These are phyloP conservation scores for Penicillium macrosclerotiorum DNA, from an alignment of 495 filamentous ascomycete genomes.

Conservation along the genomic window DNA sequence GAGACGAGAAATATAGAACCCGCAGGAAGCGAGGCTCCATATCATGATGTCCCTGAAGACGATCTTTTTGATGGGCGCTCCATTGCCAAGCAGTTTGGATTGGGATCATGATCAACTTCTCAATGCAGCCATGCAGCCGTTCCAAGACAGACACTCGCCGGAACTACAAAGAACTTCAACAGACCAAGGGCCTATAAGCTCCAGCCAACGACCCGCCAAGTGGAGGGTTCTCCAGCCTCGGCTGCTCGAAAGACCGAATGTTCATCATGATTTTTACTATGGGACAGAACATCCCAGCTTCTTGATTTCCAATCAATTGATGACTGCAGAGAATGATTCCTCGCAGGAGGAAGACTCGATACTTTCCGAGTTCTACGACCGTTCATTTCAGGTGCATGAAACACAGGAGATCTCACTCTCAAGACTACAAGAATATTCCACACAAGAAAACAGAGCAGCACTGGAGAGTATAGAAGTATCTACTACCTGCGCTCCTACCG, in stretches of 20 bases:
- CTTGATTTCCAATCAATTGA: slow-evolving; percentile 45
- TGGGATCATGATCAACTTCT: slow-evolving; percentile 57
- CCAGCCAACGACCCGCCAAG: too few species aligned
- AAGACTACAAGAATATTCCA: slow-evolving; percentile 17
- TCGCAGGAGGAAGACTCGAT: slow-evolving; percentile 33
- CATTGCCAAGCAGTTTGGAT: slow-evolving; percentile 48
- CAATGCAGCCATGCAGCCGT: slow-evolving; percentile 44
- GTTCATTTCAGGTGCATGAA: slow-evolving; percentile 67
- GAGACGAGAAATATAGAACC: too few species aligned
- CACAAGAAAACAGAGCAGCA: slow-evolving; percentile 25
- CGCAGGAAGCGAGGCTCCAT: not conserved
- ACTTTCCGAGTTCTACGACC: slow-evolving; percentile 67
- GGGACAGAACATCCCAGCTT: slow-evolving; percentile 41
- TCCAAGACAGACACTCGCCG: slow-evolving; percentile 31
- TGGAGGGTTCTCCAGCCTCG: slow-evolving; percentile 38
- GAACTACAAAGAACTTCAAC: too few species aligned
- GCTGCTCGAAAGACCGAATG: slow-evolving; percentile 2
- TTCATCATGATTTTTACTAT: slow-evolving; percentile 10
- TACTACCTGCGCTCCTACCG: slow-evolving; percentile 10
- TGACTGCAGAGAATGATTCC: slow-evolving; percentile 14
- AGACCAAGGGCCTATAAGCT: too few species aligned
- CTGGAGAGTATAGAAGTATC: slow-evolving; percentile 24
- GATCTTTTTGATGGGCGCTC: slow-evolving; percentile 64
- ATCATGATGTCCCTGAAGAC: slow-evolving; percentile 44
- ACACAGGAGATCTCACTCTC: slow-evolving; percentile 29